These are phyloP conservation scores for Pyrenophora graminea DNA, from an alignment of 2,329 filamentous ascomycete species.

Conservation along the genomic window DNA sequence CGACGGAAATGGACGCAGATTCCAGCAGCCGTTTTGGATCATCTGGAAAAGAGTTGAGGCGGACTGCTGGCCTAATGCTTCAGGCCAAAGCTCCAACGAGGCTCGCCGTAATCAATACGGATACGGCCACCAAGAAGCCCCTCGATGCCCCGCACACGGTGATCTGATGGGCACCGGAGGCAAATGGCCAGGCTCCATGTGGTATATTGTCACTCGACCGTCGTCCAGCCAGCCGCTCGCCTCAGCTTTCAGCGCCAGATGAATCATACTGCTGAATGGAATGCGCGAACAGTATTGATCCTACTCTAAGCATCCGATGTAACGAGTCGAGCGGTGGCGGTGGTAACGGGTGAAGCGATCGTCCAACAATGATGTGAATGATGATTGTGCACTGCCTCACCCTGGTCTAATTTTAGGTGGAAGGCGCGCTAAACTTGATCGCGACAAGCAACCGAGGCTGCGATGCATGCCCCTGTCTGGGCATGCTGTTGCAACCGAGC, in stretches of 20 bases:
- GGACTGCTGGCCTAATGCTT: conserved; percentile 26
- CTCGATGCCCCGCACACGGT: conserved; percentile 22
- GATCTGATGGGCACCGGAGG: conserved; percentile 23
- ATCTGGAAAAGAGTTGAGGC: conserved; percentile 21
- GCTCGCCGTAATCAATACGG: conserved; percentile 19
- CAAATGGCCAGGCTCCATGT: conserved; percentile 20
- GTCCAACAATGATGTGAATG: conserved; percentile 21
- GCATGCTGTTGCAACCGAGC: not conserved
- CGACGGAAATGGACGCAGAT: conserved; percentile 30
- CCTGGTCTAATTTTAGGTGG: conserved; percentile 31
- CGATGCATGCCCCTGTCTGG: conserved; percentile 12
- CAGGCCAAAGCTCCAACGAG: conserved; percentile 26
- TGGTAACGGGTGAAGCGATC: conserved; percentile 24
- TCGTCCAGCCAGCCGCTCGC: conserved; percentile 18
- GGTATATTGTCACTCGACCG: conserved; percentile 18
- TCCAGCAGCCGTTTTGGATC: conserved; percentile 19
- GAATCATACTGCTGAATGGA: conserved; percentile 1
- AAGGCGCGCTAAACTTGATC: conserved; percentile 8
- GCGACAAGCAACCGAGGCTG: conserved; percentile 19
- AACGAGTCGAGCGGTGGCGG: conserved; percentile 21
- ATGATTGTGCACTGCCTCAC: conserved; percentile 32
- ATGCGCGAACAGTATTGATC: conserved; percentile 5
- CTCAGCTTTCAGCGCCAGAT: conserved; percentile 15
- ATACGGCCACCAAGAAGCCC: conserved; percentile 26
- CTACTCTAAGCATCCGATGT: conserved; percentile 6